A percentile compares a stretch with the other conserved stretches of the same genome.
Evolutionary conservation across 225 moss, liverwort and hornwort genomes (phyloP).

Genomic region (Antitrichia curtipendula): DNA sequence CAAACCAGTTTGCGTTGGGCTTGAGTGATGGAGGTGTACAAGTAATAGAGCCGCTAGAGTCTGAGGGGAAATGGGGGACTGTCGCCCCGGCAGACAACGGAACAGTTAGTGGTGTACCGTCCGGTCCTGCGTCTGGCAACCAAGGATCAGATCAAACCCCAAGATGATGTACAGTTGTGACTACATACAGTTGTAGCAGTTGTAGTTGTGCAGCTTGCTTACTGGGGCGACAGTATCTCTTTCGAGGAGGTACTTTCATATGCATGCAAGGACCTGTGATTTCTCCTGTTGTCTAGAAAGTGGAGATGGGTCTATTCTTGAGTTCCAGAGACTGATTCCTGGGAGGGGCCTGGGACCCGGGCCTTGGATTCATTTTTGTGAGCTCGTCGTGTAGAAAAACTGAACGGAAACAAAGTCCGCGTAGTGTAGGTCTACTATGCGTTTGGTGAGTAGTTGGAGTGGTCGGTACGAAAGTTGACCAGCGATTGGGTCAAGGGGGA

Average conservation of each 20-base stretch:
- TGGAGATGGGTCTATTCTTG: constrained; percentile 75
- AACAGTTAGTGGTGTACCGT: constrained; percentile 41
- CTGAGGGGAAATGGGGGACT: constrained; percentile 87
- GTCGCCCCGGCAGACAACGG: constrained; percentile 77
- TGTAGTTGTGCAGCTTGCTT: constrained; percentile 29
- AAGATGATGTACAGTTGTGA: constrained; percentile 62
- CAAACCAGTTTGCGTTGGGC: constrained; percentile 96
- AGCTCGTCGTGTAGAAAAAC: constrained; percentile 61
- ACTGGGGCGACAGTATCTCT: not conserved
- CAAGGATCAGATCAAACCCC: constrained; percentile 88
- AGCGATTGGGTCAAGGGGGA: constrained; percentile 37
- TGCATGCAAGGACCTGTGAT: constrained; percentile 38
- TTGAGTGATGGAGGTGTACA: constrained; percentile 96
- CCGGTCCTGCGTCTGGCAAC: constrained; percentile 80
- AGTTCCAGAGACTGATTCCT: constrained; percentile 46
- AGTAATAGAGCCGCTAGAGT: constrained; percentile 86
- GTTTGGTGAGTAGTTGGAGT: constrained; percentile 45
- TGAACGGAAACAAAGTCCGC: constrained; percentile 30
- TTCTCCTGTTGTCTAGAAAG: constrained; percentile 24
- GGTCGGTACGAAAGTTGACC: constrained; percentile 32
- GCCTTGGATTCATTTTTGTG: constrained; percentile 86
- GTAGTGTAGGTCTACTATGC: constrained; percentile 33
- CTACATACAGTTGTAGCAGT: constrained; percentile 14
- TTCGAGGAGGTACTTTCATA: constrained; percentile 6
- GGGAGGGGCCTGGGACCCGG: constrained; percentile 27